Evolutionary conservation across 257 asterid species (phyloP).

Genomic region (Solanum raphanifolium): DNA sequence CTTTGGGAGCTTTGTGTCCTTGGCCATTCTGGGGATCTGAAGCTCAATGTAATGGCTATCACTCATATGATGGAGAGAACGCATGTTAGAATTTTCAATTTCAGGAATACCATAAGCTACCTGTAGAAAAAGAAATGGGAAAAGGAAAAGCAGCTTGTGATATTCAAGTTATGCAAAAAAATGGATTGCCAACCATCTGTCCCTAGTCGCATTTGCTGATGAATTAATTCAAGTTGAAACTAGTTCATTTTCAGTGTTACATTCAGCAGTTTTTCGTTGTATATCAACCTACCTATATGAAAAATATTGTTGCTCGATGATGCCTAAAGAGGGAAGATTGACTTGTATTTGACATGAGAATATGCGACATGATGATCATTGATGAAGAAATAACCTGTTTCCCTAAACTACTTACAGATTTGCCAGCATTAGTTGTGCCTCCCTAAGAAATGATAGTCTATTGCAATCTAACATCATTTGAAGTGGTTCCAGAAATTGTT

Average conservation of each 20-base stretch:
- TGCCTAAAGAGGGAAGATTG: not conserved
- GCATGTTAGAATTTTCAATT: not conserved
- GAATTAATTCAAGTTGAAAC: not conserved
- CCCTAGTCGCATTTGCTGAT: not conserved
- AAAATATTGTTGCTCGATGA: not conserved
- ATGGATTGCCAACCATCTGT: not conserved
- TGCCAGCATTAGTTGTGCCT: not conserved
- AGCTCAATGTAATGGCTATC: not conserved
- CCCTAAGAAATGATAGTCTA: not conserved
- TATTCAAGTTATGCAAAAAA: not conserved
- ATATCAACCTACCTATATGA: not conserved
- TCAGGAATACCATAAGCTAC: not conserved
- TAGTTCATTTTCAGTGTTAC: not conserved
- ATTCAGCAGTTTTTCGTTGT: not conserved
- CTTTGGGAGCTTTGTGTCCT: not conserved
- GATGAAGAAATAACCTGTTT: not conserved
- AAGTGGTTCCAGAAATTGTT: not conserved
- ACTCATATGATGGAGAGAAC: not conserved
- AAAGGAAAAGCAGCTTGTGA: not conserved
- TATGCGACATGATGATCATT: not conserved
- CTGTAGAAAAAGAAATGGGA: not conserved
- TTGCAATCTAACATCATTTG: not conserved
- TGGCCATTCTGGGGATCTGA: not conserved
- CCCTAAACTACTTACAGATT: not conserved
- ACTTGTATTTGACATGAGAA: not conserved